These are phyloP conservation scores for Penicillium sp. DNA, from an alignment of 2,329 filamentous ascomycete species.

Conservation along the genomic window DNA sequence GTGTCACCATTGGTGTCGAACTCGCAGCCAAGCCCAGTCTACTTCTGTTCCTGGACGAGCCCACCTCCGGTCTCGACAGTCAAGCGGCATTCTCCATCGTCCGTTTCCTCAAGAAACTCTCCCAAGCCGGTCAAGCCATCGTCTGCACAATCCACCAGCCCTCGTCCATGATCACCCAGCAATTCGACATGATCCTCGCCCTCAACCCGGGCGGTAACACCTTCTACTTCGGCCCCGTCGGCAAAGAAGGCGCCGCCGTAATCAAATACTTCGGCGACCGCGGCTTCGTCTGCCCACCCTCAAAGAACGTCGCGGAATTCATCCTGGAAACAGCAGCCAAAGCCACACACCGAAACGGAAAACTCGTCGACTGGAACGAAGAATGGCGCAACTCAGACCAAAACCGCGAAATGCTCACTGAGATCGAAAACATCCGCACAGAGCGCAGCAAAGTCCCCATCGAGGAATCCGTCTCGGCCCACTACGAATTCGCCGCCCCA, in stretches of 20 bases:
- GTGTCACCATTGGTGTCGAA: conserved; percentile 72
- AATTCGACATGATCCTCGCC: conserved; percentile 72
- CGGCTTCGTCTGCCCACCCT: conserved; percentile 65
- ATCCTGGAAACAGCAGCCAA: conserved; percentile 66
- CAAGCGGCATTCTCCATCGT: conserved; percentile 69
- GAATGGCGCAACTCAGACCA: conserved; percentile 69
- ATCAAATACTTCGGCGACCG: conserved; percentile 67
- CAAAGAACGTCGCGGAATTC: conserved; percentile 66
- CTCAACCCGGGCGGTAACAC: conserved; percentile 68
- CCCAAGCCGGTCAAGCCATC: conserved; percentile 67
- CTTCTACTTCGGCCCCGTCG: conserved; percentile 72
- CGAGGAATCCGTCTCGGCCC: conserved; percentile 37
- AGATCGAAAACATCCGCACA: conserved; percentile 65
- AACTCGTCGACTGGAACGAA: conserved; percentile 68
- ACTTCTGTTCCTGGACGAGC: conserved; percentile 70
- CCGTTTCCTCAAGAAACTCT: conserved; percentile 66
- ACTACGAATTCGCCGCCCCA: conserved; percentile 66
- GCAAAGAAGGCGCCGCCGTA: conserved; percentile 64
- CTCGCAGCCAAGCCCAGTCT: conserved; percentile 68
- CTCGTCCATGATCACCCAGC: conserved; percentile 65
- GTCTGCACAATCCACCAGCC: conserved; percentile 75
- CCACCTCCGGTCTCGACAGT: conserved; percentile 68
- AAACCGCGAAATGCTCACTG: conserved; percentile 57
- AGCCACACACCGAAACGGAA: conserved; percentile 55
- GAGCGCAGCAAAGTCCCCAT: conserved; percentile 55